Conservation (phyloP, 768 basidiomycete species). For the Tylopilus felleus region DNA sequence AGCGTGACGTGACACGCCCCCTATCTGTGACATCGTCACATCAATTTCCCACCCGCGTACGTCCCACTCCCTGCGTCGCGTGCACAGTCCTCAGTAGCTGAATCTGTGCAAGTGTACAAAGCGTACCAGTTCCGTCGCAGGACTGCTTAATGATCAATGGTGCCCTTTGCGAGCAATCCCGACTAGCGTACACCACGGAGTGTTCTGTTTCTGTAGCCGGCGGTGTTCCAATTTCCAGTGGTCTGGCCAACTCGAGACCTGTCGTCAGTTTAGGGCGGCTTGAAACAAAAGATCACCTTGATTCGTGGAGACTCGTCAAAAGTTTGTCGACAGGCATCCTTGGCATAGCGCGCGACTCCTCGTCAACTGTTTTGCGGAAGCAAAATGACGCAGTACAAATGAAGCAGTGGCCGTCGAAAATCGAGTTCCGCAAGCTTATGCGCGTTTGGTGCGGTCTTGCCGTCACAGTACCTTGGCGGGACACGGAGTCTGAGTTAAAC, state of each 20-base stretch:
- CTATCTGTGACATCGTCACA: slow-evolving; percentile 30
- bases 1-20: slow-evolving; percentile 29
- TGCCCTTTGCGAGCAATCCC: neutral
- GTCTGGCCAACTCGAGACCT: neutral
- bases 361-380: slow-evolving; percentile 11
- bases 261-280: neutral
- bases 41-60: slow-evolving; percentile 7
- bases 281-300: slow-evolving; percentile 4
- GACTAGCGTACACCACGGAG: neutral
- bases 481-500: slow-evolving; percentile 18
- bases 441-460: slow-evolving; percentile 28
- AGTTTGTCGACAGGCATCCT: neutral
- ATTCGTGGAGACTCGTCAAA: neutral
- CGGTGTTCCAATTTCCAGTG: slow-evolving; percentile 16
- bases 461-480: slow-evolving; percentile 24
- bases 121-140: slow-evolving; percentile 3
- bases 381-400: slow-evolving; percentile 11
- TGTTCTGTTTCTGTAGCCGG: neutral
- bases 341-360: neutral
- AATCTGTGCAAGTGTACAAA: neutral
- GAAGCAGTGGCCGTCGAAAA: slow-evolving; percentile 12
- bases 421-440: slow-evolving; percentile 16
- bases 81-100: neutral
- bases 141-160: neutral
- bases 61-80: neutral